Percentiles rank a stretch among this genome's conserved stretches.
Conservation (phyloP, 1,284 basidiomycete genomes). For the Peniophora sp. region DNA sequence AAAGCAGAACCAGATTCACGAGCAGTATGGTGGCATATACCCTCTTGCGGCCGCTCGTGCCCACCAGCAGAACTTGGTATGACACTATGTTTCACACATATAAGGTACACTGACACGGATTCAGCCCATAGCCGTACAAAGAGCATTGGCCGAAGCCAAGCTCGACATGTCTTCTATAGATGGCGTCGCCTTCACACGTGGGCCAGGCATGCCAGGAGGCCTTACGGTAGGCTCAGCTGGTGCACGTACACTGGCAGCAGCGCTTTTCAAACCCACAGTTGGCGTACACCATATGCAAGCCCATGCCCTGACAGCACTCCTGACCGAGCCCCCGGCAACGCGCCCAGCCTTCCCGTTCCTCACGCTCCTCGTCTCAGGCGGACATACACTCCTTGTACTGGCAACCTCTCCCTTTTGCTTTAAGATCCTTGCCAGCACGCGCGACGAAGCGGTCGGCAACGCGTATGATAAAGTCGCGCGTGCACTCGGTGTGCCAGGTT, state of each 20-base stretch:
- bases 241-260: constrained; percentile 76
- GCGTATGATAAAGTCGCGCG: constrained; percentile 77
- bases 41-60: constrained; percentile 69
- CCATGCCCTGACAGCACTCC: constrained; percentile 79
- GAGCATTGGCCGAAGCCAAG: constrained; percentile 60
- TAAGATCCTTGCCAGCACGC: constrained; percentile 66
- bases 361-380: constrained; percentile 82
- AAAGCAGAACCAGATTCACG: constrained; percentile 65
- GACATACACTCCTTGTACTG: constrained; percentile 84
- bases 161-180: constrained; percentile 60
- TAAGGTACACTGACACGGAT: background rate
- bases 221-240: constrained; percentile 72
- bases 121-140: constrained; percentile 68
- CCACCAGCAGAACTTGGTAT: constrained; percentile 73
- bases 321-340: constrained; percentile 48
- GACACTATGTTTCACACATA: constrained; percentile 13
- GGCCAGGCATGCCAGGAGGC: constrained; percentile 81
- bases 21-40: constrained; percentile 76
- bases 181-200: constrained; percentile 86
- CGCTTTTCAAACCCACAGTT: constrained; percentile 69
- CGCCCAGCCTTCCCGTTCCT: constrained; percentile 79
- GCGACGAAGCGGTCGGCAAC: constrained; percentile 73
- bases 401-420: constrained; percentile 55
- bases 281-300: constrained; percentile 98
- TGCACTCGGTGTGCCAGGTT: constrained; percentile 58